Evolutionary conservation across 345 rosid genomes (phyloP), one percentile per base, ranked within the genome.

Genomic region (Heritiera littoralis): DNA sequence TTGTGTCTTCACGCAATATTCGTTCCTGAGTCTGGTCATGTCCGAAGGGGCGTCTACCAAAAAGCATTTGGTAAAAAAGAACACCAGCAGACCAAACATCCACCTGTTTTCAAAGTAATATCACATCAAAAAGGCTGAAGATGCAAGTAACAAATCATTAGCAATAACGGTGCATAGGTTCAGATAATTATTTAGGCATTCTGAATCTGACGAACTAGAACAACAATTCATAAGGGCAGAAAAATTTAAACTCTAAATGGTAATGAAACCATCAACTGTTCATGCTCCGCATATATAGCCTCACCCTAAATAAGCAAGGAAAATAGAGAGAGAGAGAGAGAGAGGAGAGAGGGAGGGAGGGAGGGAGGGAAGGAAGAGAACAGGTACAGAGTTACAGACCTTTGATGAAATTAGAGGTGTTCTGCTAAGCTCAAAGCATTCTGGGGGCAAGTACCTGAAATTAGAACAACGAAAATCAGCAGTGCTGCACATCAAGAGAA

Each of bases 41-140:
- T 67, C 99, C 99, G 83, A 96, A 94, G 79, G 98, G 99, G 59
- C 98, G 94, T 78, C 89, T 91, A 60, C 95, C 97, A 78, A 92
- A 94, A 77, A 94, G 91, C 98, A 94, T 94, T 86, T 97, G 98
- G 87, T 97, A 94, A 84, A 92, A 90, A 72, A 94, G 77, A 81
- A 97, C 90, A 71, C 99, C 99, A 54, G 93, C 94, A 67, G 99
- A 94, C 99, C 99, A 97, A 41, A 97, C 98, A 84, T 97, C 99
- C 67, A 97, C 99, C 99, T 97, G 89, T 82, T 72, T 74, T 59
- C 55, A 69, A 41, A 14, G 45, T 35, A 35, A 35, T 3, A 35
- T 35, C 38, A 35, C 38, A 35, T 35, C 38, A 35, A 35, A 35
- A 35, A 35, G 3, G 3, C 38, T 35, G 38, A 35, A 35, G 38